Base-by-base conservation (phyloP, 2,329 filamentous ascomycete species). In the Verticillium tricorpus region DNA sequence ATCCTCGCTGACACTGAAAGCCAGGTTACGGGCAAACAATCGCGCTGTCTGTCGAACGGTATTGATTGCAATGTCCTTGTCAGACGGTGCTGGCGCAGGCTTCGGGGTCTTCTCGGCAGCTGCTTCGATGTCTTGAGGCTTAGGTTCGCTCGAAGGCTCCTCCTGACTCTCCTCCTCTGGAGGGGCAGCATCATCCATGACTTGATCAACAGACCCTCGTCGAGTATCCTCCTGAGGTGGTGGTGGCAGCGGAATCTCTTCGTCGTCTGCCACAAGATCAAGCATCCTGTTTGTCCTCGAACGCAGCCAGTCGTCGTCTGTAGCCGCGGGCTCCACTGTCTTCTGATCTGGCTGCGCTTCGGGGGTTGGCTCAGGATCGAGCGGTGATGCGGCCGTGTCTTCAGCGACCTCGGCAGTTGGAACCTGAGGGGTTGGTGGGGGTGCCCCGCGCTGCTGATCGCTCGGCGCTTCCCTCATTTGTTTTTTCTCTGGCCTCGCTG, bases 271-370 rank as follows among this genome's bases (percentile, higher is more conserved):
- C 60, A 93, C 82, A 32, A 98, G 80, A 73, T 94, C 95, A 58
- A 97, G 82, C 57, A 96, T 79, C 69, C 94, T 86, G 76, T 89
- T 97, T 15, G 93, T 98, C 68, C 91, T 87, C 65, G 91, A 94
- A 62, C 94, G 88, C 68, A 97, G 81, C 95, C 95, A 99, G 75
- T 98, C 93, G 64, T 89, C 87, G 76, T 97, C 93, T 25, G 89
- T 89, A 3, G 88, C 81, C 22, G 58, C 61, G n/a, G 52, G 52
- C 8, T 59, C 35, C 14, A 58, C 28, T 25, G n/a, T 3, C 45
- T 52, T 52, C 9, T n/a, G 22, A 11, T n/a, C 45, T 14, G 58
- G 52, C 15, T 60, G 34, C 6, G 67, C 63, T 31, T 66, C 63
- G 31, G 58, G 54, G 32, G 32, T 37, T 3, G 28, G 39, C 22